These are phyloP conservation scores for Ilex asprella DNA, from an alignment of 257 asterid species.

Conservation along the genomic window DNA sequence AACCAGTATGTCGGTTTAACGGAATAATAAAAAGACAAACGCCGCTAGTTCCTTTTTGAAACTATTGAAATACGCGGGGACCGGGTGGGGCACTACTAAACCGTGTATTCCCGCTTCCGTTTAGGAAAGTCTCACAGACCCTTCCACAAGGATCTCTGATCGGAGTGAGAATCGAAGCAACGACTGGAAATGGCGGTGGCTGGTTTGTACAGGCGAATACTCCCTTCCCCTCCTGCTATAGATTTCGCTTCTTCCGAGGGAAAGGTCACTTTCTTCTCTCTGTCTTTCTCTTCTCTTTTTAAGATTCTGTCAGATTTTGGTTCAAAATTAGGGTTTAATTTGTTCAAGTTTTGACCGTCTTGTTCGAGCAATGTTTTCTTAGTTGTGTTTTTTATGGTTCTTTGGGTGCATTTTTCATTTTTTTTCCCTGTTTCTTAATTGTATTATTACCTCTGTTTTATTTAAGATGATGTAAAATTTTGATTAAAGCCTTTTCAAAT, in stretches of 20 bases:
- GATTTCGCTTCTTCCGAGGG: conserved; percentile 89
- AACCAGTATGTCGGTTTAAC: too few species aligned
- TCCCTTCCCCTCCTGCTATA: conserved; percentile 86
- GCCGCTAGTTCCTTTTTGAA: too few species aligned
- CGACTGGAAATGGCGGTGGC: conserved; percentile 61
- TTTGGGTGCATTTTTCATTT: not conserved
- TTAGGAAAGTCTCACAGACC: too few species aligned
- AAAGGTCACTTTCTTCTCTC: conserved; percentile 39
- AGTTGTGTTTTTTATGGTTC: not conserved
- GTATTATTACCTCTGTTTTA: not conserved
- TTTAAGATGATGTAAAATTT: not conserved
- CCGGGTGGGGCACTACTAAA: too few species aligned
- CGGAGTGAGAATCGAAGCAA: not conserved
- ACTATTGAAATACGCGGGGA: too few species aligned
- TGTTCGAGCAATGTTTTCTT: not conserved
- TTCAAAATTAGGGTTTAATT: conserved; percentile 2
- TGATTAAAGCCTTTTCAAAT: not conserved
- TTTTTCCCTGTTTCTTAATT: not conserved
- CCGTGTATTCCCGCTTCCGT: too few species aligned
- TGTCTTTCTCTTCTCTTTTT: not conserved
- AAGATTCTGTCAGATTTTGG: not conserved
- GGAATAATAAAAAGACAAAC: too few species aligned
- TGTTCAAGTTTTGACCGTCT: too few species aligned
- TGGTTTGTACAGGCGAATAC: conserved; percentile 72
- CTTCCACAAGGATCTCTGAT: too few species aligned